Conservation (phyloP, 192 early-diverging fungal genomes). For the Gorgonomyces haynaldii region DNA sequence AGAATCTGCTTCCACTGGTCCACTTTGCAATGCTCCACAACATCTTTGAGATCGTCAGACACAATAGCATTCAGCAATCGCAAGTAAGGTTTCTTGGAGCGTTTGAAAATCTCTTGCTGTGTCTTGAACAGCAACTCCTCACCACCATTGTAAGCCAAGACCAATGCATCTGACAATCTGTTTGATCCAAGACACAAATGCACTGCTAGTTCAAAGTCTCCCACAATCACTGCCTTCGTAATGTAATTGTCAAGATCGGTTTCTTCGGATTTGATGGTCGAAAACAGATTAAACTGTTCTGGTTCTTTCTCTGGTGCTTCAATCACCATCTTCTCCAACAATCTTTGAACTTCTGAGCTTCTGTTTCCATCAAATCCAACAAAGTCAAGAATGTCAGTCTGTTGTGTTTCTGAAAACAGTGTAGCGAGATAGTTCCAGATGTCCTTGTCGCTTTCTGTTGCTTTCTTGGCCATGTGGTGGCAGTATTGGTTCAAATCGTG, state of each 20-base stretch:
- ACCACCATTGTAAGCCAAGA: slow-evolving; percentile 82
- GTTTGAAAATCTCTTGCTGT: slow-evolving; percentile 77
- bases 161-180: slow-evolving; percentile 74
- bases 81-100: slow-evolving; percentile 58
- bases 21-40: slow-evolving; percentile 65
- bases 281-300: slow-evolving; percentile 31
- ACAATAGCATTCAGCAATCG: slow-evolving; percentile 76
- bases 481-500: slow-evolving; percentile 28
- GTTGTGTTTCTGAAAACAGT: slow-evolving; percentile 66
- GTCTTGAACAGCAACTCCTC: slow-evolving; percentile 58
- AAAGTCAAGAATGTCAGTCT: slow-evolving; percentile 71
- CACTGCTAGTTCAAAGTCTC: slow-evolving; percentile 90
- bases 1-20: slow-evolving; percentile 81
- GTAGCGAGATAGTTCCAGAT: slow-evolving; percentile 74
- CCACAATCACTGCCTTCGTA: slow-evolving; percentile 71
- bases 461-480: slow-evolving; percentile 11
- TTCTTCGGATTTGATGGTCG: slow-evolving; percentile 30
- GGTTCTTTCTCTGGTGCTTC: slow-evolving; percentile 10
- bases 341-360: slow-evolving; percentile 10
- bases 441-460: slow-evolving; percentile 29
- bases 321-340: slow-evolving; percentile 4
- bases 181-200: slow-evolving; percentile 70
- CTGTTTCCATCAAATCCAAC: slow-evolving; percentile 76
- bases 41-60: slow-evolving; percentile 65
- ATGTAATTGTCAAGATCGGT: slow-evolving; percentile 69